Evolutionary conservation across 2,329 filamentous ascomycete genomes (phyloP).

Genomic region (Ceratocystis destructans): DNA sequence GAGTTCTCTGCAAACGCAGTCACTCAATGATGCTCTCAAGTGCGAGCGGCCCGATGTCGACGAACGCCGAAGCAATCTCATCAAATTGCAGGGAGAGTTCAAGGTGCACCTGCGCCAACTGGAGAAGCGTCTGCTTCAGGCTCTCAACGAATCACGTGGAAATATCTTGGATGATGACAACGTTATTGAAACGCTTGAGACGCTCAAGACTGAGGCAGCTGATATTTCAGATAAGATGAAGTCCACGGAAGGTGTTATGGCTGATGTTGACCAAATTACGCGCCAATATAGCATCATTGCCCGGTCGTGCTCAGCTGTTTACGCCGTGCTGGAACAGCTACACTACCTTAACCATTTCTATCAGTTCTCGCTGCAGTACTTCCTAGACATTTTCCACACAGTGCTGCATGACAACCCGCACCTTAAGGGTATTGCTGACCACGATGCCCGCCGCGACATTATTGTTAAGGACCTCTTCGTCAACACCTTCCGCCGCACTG

Average conservation of each 20-base stretch:
- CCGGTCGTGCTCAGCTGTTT: slow-evolving; percentile 89
- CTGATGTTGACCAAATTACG: slow-evolving; percentile 91
- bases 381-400: slow-evolving; percentile 90
- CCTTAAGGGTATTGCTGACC: slow-evolving; percentile 54
- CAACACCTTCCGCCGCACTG: slow-evolving; percentile 85
- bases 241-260: slow-evolving; percentile 96
- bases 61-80: slow-evolving; percentile 87
- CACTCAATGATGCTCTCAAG: slow-evolving; percentile 91
- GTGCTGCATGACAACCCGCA: slow-evolving; percentile 72
- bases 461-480: slow-evolving; percentile 88
- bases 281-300: slow-evolving; percentile 89
- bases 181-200: slow-evolving; percentile 95
- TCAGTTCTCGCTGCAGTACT: slow-evolving; percentile 97
- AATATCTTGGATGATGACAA: slow-evolving; percentile 98
- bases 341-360: slow-evolving; percentile 99
- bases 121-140: slow-evolving; percentile 85
- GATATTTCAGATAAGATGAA: slow-evolving; percentile 94
- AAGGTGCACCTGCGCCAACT: slow-evolving; percentile 93
- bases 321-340: slow-evolving; percentile 89
- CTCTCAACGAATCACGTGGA: slow-evolving; percentile 90
- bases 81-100: slow-evolving; percentile 98
- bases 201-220: slow-evolving; percentile 90
- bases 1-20: slow-evolving; percentile 96
- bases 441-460: slow-evolving; percentile 68
- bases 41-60: slow-evolving; percentile 96